A percentile compares a stretch with the other conserved stretches of the same genome.
phyloP scores from a whole-genome alignment of 2,329 filamentous ascomycete genomes.

The Blastomyces silverae region DNA sequence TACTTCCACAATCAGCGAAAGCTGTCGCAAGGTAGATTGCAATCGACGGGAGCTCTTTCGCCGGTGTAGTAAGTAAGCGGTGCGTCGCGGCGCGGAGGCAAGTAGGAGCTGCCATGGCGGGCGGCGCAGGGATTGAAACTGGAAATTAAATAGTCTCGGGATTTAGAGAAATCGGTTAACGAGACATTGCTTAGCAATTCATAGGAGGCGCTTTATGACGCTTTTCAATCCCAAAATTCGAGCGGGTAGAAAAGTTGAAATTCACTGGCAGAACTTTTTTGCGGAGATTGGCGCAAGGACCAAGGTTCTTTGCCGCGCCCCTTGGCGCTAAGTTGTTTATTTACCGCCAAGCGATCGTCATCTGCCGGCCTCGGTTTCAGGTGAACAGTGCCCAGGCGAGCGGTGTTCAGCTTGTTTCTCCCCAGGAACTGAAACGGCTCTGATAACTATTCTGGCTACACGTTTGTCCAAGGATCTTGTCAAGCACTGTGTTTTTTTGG shows the following conservation, averaged over 20 bases:
- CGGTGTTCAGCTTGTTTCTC: neutral
- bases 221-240: neutral
- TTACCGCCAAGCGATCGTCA: constrained; percentile 10
- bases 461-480: neutral
- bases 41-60: constrained; percentile 66
- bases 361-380: neutral
- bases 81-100: constrained; percentile 41
- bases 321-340: constrained; percentile 2
- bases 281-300: neutral
- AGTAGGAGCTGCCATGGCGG: constrained; percentile 29
- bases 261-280: constrained; percentile 10
- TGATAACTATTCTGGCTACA: neutral
- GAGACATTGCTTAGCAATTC: neutral
- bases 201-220: neutral
- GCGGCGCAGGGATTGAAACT: neutral
- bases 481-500: neutral
- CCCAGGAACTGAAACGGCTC: neutral
- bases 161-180: neutral
- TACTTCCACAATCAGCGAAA: constrained; percentile 48
- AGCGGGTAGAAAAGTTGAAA: neutral
- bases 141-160: neutral
- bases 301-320: neutral
- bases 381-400: neutral
- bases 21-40: constrained; percentile 59
- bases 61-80: constrained; percentile 60